phyloP scores from a whole-genome alignment of 495 filamentous ascomycete species.

The Aspergillus cristatus region DNA sequence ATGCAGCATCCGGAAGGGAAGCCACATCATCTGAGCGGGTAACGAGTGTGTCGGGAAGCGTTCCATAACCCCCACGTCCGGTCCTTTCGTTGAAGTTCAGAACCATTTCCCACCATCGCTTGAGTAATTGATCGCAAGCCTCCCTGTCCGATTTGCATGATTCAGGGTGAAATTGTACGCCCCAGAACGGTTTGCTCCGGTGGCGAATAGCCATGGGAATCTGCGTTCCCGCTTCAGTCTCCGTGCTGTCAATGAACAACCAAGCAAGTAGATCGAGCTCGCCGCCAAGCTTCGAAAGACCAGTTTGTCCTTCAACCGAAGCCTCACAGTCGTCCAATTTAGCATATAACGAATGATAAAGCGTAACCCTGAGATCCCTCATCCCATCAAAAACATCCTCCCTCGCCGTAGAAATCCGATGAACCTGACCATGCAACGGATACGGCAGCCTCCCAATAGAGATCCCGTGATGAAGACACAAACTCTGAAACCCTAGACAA shows the following conservation, averaged over 20 bases:
- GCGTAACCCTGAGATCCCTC: conserved; percentile 55
- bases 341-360: conserved; percentile 82
- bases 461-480: conserved; percentile 60
- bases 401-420: conserved; percentile 45
- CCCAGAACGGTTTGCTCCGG: conserved; percentile 69
- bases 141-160: conserved; percentile 71
- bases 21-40: conserved; percentile 12
- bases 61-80: conserved; percentile 21
- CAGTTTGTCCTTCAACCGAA: not conserved
- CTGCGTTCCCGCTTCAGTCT: conserved; percentile 6
- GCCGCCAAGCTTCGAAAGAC: not conserved
- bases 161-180: conserved; percentile 90
- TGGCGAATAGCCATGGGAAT: conserved; percentile 77
- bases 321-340: conserved; percentile 22
- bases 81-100: conserved; percentile 28
- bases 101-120: conserved; percentile 62
- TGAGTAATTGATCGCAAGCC: conserved; percentile 56
- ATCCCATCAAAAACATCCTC: conserved; percentile 47
- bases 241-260: conserved; percentile 17
- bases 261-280: conserved; percentile 30
- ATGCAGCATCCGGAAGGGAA: conserved; percentile 20
- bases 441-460: conserved; percentile 50
- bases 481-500: conserved; percentile 85
- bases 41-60: conserved; percentile 17
- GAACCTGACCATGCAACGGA: conserved; percentile 75